Percentiles rank a stretch among this genome's conserved stretches.
Evolutionary conservation across 371 early-diverging fungal genomes (phyloP).

Genomic region (Mucor saturninus): DNA sequence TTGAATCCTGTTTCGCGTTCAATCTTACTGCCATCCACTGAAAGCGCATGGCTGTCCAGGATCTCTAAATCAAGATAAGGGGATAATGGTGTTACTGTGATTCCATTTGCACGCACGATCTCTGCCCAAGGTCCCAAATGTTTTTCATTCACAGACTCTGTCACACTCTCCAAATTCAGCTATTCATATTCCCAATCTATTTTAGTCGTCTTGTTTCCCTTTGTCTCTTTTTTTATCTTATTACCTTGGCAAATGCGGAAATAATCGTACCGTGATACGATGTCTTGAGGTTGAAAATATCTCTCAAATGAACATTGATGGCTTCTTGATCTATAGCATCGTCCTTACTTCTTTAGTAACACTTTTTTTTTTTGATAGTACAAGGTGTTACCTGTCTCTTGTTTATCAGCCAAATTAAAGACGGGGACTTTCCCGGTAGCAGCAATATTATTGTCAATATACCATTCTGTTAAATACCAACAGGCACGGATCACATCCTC

Average conservation of each 20-base stretch:
- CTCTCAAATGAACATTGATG: conserved; percentile 70
- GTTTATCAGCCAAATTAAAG: conserved; percentile 83
- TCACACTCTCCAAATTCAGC: conserved; percentile 80
- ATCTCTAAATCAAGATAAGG: conserved; percentile 93
- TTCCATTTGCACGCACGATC: conserved; percentile 59
- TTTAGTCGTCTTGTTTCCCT: no score
- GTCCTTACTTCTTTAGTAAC: no score
- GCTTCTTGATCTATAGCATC: conserved; percentile 73
- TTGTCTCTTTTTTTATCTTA: not conserved
- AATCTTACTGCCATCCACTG: conserved; percentile 80
- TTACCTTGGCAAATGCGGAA: conserved; percentile 81
- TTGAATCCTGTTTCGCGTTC: conserved; percentile 71
- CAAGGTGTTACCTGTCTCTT: conserved; percentile 66
- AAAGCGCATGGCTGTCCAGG: conserved; percentile 79
- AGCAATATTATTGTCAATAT: conserved; percentile 36
- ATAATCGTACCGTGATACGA: conserved; percentile 84
- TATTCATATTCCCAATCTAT: conserved; percentile 22
- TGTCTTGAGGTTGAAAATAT: conserved; percentile 82
- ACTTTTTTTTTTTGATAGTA: not conserved
- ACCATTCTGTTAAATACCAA: conserved; percentile 73
- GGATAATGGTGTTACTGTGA: conserved; percentile 86
- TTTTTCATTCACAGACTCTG: conserved; percentile 93
- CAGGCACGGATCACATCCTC: conserved; percentile 81
- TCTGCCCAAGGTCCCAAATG: conserved; percentile 82
- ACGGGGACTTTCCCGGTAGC: conserved; percentile 31